Conservation (phyloP, 495 filamentous ascomycete species). For the Lepraria neglecta region DNA sequence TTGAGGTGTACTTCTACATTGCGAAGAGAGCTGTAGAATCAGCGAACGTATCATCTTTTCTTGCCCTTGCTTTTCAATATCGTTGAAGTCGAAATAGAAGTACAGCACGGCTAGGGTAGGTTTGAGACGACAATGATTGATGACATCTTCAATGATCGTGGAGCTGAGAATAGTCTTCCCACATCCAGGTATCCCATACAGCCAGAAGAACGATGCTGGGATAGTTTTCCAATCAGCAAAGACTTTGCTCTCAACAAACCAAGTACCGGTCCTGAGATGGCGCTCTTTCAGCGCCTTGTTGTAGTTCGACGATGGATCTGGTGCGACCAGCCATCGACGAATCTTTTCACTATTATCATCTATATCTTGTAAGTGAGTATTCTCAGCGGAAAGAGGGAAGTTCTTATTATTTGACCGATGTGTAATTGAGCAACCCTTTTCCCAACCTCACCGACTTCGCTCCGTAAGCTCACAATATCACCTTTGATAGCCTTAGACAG, state of each 20-base stretch:
- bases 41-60: constrained; percentile 30
- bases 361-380: no score
- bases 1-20: constrained; percentile 15
- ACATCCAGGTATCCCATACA: constrained; percentile 34
- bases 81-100: constrained; percentile 38
- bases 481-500: neutral
- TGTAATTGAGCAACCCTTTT: neutral
- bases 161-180: constrained; percentile 39
- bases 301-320: constrained; percentile 10
- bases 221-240: neutral
- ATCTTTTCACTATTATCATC: neutral
- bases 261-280: neutral
- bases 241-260: neutral
- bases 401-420: no score
- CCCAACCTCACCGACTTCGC: neutral
- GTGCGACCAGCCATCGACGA: neutral
- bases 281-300: neutral
- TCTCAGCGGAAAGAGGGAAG: no score
- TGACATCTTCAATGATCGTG: constrained; percentile 31
- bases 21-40: constrained; percentile 27
- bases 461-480: neutral
- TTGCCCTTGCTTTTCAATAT: constrained; percentile 28
- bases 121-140: neutral
- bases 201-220: neutral
- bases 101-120: constrained; percentile 22